phyloP scores from a whole-genome alignment of 2,329 filamentous ascomycete genomes.

The Aspergillus sp. region DNA sequence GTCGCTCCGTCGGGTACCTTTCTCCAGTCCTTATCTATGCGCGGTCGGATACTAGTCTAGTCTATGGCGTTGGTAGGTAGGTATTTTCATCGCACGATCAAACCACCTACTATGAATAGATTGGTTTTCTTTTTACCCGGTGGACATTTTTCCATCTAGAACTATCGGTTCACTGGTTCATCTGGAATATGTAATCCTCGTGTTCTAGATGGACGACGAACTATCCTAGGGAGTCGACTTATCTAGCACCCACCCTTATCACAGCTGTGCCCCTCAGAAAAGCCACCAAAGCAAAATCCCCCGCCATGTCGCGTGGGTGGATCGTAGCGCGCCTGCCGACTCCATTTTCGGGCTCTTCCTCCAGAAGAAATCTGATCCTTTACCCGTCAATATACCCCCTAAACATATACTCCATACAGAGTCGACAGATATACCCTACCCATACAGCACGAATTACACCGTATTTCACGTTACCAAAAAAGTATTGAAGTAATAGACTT shows the following conservation, averaged over 20 bases:
- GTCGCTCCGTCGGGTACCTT: neutral
- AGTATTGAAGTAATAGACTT: neutral
- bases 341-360: neutral
- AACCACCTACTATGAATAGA: no score
- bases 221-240: conserved; percentile 4
- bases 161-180: no score
- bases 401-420: no score
- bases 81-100: no score
- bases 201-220: neutral
- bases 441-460: neutral
- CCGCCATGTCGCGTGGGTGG: conserved; percentile 24
- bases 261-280: conserved; percentile 19
- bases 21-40: neutral
- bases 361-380: conserved; percentile 3
- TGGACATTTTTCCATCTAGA: no score
- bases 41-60: no score
- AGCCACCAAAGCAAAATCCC: conserved; percentile 3
- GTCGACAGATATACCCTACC: no score
- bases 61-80: no score
- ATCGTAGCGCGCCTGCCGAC: conserved; percentile 23
- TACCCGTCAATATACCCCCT: neutral
- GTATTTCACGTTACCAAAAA: neutral
- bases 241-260: conserved; percentile 19
- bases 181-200: neutral
- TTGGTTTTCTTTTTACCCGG: no score